These are phyloP conservation scores for Lasiodiplodia sp. DNA, from an alignment of 2,329 filamentous ascomycete genomes.

Conservation along the genomic window DNA sequence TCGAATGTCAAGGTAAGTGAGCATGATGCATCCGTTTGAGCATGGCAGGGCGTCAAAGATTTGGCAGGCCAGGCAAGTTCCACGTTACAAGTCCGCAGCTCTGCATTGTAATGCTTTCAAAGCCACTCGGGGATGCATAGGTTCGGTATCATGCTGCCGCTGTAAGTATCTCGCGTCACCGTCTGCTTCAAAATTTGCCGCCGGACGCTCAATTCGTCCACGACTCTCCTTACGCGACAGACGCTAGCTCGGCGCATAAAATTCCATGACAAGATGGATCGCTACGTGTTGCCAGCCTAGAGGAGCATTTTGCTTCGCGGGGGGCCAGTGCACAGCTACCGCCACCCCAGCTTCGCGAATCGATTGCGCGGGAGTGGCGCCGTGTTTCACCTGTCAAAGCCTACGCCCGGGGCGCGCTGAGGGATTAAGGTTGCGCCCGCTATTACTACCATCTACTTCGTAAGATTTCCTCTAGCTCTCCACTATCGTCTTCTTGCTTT, in stretches of 20 bases:
- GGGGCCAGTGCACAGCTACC: neutral
- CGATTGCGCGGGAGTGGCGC: conserved; percentile 6
- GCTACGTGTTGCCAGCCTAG: neutral
- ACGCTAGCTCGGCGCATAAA: neutral
- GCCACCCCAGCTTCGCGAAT: conserved; percentile 4
- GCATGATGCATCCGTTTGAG: neutral
- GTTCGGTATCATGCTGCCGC: neutral
- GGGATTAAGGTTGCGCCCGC: neutral
- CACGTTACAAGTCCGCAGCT: neutral
- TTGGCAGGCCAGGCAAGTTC: neutral
- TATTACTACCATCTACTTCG: neutral
- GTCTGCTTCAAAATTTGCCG: neutral
- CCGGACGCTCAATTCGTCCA: neutral
- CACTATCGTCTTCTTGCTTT: neutral
- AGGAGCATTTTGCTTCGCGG: neutral
- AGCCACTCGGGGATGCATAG: neutral
- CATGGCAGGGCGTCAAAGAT: neutral
- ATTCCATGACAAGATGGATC: neutral
- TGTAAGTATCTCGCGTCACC: neutral
- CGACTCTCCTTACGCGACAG: too few relatives aligned
- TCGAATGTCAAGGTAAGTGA: neutral
- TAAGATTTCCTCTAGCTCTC: conserved; percentile 1
- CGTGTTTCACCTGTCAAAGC: conserved; percentile 11
- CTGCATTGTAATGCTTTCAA: neutral
- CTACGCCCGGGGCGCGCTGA: neutral